Conservation (phyloP, 208 protist species). For the Endotrypanum monterogeii region DNA sequence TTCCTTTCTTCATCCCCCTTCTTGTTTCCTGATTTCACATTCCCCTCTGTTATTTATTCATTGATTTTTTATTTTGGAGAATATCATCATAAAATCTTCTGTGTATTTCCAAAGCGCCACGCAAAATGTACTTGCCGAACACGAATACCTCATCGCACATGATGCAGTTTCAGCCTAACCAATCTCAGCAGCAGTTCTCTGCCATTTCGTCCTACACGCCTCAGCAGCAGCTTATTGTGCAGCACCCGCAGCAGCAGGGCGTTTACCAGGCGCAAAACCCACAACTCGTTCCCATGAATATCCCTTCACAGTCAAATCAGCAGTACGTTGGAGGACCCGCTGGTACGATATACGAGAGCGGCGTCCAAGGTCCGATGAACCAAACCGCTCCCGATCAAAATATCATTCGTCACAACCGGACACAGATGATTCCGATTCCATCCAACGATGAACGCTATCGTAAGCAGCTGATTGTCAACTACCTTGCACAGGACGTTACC, state of each 20-base stretch:
- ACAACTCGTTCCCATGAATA: constrained; percentile 47
- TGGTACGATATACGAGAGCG: constrained; percentile 29
- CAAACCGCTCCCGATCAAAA: constrained; percentile 24
- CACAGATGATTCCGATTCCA: constrained; percentile 39
- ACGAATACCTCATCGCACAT: constrained; percentile 27
- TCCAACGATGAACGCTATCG: constrained; percentile 64
- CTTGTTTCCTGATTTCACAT: background rate
- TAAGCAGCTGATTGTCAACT: constrained; percentile 87
- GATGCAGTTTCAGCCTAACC: constrained; percentile 34
- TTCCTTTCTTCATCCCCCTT: background rate
- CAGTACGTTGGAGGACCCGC: constrained; percentile 28
- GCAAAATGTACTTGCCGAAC: constrained; percentile 34
- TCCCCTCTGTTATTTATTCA: constrained; percentile 1
- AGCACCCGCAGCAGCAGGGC: constrained; percentile 36
- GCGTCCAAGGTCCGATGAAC: constrained; percentile 28
- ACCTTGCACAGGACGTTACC: constrained; percentile 66
- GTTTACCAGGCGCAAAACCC: constrained; percentile 37
- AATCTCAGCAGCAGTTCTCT: constrained; percentile 44
- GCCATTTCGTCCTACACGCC: constrained; percentile 34
- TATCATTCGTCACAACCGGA: constrained; percentile 25
- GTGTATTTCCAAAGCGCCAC: constrained; percentile 1
- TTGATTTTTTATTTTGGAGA: background rate
- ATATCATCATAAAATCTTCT: background rate
- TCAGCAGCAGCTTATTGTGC: constrained; percentile 38
- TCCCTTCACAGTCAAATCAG: constrained; percentile 37